Conservation (phyloP, 495 filamentous ascomycete genomes). For the Lepraria neglecta region DNA sequence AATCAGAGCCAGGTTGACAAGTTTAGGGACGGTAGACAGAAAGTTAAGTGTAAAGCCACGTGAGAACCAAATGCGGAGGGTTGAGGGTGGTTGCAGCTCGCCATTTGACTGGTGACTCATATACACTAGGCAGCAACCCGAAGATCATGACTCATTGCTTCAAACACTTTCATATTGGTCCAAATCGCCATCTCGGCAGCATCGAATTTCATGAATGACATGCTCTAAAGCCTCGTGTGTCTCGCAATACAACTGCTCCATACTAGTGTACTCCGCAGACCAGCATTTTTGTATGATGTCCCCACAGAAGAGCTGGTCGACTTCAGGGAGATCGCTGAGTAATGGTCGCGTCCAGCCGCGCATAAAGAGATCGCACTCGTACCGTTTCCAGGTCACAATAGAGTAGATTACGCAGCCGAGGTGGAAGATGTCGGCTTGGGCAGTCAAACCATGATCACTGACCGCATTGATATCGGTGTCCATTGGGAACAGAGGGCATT, state of each 20-base stretch:
- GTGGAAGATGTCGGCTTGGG: constrained; percentile 14
- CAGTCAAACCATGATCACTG: constrained; percentile 11
- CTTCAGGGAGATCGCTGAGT: constrained; percentile 4
- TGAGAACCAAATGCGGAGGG: background rate
- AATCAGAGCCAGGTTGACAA: too few species aligned
- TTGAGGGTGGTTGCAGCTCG: background rate
- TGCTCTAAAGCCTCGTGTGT: background rate
- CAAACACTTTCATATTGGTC: background rate
- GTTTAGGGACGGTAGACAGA: background rate
- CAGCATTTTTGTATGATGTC: constrained; percentile 14
- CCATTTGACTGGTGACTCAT: background rate
- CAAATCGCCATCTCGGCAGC: background rate
- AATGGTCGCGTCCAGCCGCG: background rate
- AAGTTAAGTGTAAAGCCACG: too few species aligned
- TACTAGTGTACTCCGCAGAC: constrained; percentile 7
- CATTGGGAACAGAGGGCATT: constrained; percentile 2
- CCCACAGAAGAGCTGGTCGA: constrained; percentile 3
- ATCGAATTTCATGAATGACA: background rate
- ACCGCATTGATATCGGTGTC: constrained; percentile 7
- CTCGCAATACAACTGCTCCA: constrained; percentile 4
- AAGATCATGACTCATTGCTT: background rate
- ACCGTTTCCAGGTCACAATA: constrained; percentile 13
- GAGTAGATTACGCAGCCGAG: constrained; percentile 19
- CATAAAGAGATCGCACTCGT: constrained; percentile 3
- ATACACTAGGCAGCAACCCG: background rate